Base-by-base conservation (phyloP, 1,284 basidiomycete species). In the Stereum hirsutum region DNA sequence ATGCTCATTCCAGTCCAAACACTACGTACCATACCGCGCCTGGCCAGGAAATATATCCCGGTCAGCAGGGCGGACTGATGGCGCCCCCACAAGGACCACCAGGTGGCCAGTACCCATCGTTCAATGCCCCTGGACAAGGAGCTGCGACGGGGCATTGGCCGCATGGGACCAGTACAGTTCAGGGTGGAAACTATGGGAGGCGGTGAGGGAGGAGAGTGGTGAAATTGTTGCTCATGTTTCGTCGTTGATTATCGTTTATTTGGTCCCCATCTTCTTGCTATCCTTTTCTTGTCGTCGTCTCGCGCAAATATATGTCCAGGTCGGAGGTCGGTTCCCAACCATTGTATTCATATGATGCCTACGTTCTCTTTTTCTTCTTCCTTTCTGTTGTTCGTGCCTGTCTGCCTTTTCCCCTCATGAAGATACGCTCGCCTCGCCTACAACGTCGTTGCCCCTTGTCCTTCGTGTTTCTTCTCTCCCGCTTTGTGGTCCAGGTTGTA, bases 21-120 rank as follows among this genome's bases (percentile, higher is more conserved):
- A 49, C 17, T 42, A 51, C 53, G 46, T 60, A 61, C 45, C 47
- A 56, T 35, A 48, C 43, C 3, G 27, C 34, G 6, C 5, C 35
- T 4, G 42, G 42, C 6, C 49, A 48, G 19, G 46, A 51, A n/a
- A 51, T 58, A 34, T 58, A 60, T 34, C 46, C 37, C 10, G 51
- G 52, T 10, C 61, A 59, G 40, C 53, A 49, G 5, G 51, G 55
- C 11, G n/a, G n/a, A n/a, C 53, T 53, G 32, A 58, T 57, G 44
- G 51, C 53, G n/a, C 58, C 56, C 23, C 54, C 50, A 23, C 52
- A 54, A 23, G 45, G 45, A 33, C 49, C 49, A 4, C 25, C 30
- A 20, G n/a, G 27, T 8, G 19, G 21, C 27, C 4, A 50, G 50
- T 26, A n/a, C n/a, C n/a, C n/a, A n/a, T 42, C 41, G 31, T 50